These are phyloP conservation scores for Sugiyamaella floridensis DNA, from an alignment of 805 yeast genomes.

Conservation along the genomic window DNA sequence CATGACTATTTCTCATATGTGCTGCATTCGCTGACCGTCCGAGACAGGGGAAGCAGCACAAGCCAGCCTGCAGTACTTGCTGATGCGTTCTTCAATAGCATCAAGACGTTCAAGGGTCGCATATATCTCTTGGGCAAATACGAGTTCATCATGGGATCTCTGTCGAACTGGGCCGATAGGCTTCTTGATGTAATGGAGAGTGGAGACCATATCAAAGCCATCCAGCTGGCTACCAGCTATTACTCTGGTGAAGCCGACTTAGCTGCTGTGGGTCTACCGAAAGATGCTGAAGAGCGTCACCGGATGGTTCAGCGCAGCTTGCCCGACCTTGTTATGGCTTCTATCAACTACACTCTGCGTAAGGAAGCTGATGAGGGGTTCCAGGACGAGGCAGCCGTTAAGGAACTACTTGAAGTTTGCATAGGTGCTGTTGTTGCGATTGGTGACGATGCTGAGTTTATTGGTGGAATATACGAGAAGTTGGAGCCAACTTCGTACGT, in stretches of 20 bases:
- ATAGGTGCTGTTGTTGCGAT: constrained; percentile 39
- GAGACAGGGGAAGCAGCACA: not conserved
- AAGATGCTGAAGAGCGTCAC: constrained; percentile 38
- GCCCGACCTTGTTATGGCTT: constrained; percentile 49
- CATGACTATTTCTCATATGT: constrained; percentile 27
- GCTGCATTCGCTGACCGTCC: constrained; percentile 17
- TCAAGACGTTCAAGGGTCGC: constrained; percentile 38
- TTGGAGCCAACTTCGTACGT: constrained; percentile 32
- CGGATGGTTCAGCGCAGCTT: constrained; percentile 45
- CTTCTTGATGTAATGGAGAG: constrained; percentile 42
- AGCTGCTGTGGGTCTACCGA: constrained; percentile 52
- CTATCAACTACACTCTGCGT: constrained; percentile 39
- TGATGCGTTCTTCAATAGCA: constrained; percentile 32
- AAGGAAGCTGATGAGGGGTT: constrained; percentile 23
- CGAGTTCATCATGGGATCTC: constrained; percentile 50
- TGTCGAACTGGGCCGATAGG: constrained; percentile 65
- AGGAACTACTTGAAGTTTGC: constrained; percentile 32
- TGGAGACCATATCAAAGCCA: constrained; percentile 48
- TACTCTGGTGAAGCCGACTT: constrained; percentile 47
- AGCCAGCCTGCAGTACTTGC: constrained; percentile 24
- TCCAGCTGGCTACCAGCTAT: constrained; percentile 47
- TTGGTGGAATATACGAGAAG: constrained; percentile 40
- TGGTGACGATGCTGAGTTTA: constrained; percentile 26
- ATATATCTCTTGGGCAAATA: constrained; percentile 48
- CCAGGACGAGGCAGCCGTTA: constrained; percentile 22